Evolutionary conservation across 1,284 basidiomycete species (phyloP), one percentile per base, ranked within the genome.

Genomic region (Sporisorium scitamineum): DNA sequence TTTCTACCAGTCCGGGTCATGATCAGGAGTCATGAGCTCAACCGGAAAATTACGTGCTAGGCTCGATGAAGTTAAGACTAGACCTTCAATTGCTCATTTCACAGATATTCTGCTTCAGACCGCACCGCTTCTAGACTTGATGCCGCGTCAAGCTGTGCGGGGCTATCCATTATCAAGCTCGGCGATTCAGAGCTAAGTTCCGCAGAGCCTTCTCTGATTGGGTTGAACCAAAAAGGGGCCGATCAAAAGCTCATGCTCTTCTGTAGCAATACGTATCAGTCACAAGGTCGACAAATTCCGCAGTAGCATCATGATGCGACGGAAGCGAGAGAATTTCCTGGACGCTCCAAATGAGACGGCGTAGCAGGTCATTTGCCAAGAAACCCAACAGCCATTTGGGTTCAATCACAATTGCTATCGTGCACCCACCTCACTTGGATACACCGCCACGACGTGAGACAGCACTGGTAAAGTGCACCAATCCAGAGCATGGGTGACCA

Each of bases 131-230:
- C 14, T 16, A 34, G 5, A 24, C 13, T n/a, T 9, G 20, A 24
- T 26, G 51, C 22, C 18, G 1, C 4, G 14, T 24, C 26, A 14
- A 10, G 13, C 41, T 53, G 52, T 41, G 52, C 18, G 37, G 37
- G 52, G 7, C 24, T 9, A 31, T 31, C 47, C 26, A 29, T 13
- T 7, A 37, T 16, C 18, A 39, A 53, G 52, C 52, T 53, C 24
- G 24, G 11, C 24, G 32, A 27, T 39, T 37, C 34, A 41, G 16
- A 13, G 3, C 34, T 41, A 37, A 39, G 22, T 41, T 53, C 34
- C 34, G 52, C 34, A 53, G 37, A 53, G 52, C 52, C 34, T 41
- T 53, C 31, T 37, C 24, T 10, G 16, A 5, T 29, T 47, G 13
- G 16, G 6, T 45, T 26, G 13, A 47, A 16, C 22, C 44, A 47